These are phyloP conservation scores for Colletotrichum gigasporum DNA, from an alignment of 2,329 filamentous ascomycete genomes.

Conservation along the genomic window DNA sequence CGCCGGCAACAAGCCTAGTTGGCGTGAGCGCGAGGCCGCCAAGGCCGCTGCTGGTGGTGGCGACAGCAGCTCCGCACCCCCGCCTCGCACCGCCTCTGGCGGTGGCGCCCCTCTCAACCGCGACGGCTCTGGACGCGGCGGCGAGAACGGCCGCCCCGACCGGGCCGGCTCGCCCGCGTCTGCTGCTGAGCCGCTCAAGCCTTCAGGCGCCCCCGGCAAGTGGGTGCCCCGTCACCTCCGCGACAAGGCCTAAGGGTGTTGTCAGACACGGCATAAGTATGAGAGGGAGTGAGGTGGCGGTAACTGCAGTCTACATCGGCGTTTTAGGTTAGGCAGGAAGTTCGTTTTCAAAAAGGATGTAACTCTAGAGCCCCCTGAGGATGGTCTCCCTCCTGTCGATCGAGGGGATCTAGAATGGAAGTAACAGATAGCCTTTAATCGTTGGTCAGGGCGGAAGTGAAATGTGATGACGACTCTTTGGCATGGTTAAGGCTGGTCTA, in stretches of 20 bases:
- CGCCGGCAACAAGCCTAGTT: constrained; percentile 69
- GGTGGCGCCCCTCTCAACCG: constrained; percentile 55
- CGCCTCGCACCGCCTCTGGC: constrained; percentile 46
- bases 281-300: constrained; percentile 19
- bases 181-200: constrained; percentile 58
- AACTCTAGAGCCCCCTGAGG: constrained; percentile 46
- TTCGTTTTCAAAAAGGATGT: constrained; percentile 45
- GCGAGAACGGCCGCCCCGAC: constrained; percentile 47
- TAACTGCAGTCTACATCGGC: constrained; percentile 45
- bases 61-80: constrained; percentile 48
- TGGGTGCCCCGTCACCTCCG: constrained; percentile 63
- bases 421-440: constrained; percentile 31
- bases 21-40: constrained; percentile 77
- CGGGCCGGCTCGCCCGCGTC: constrained; percentile 50
- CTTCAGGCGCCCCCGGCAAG: constrained; percentile 65
- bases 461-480: constrained; percentile 27
- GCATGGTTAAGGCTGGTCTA: constrained; percentile 14
- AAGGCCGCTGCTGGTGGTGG: constrained; percentile 46
- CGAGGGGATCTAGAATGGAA: constrained; percentile 40
- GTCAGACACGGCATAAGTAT: constrained; percentile 40
- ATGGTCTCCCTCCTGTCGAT: constrained; percentile 42
- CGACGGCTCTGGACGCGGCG: constrained; percentile 52
- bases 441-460: constrained; percentile 25
- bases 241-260: constrained; percentile 49
- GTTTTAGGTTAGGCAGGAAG: constrained; percentile 46